These are phyloP conservation scores for Globisporangium viniferum DNA, from an alignment of 352 stramenopile genomes.

Conservation along the genomic window DNA sequence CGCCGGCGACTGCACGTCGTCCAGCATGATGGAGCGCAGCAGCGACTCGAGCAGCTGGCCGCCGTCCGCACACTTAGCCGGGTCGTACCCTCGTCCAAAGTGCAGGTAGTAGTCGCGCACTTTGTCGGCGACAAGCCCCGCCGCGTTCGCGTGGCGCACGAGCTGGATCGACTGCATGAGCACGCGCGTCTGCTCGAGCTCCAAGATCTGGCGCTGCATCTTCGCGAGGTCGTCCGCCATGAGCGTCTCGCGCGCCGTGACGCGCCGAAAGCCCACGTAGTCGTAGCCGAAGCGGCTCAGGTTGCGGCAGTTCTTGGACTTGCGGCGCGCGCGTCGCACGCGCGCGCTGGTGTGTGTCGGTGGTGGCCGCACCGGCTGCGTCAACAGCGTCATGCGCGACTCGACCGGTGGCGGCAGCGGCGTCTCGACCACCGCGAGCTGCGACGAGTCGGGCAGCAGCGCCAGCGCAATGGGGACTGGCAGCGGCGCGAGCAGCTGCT, in stretches of 20 bases:
- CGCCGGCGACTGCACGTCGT: conserved; percentile 47
- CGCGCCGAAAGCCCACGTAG: conserved; percentile 33
- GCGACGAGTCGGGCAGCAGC: conserved; percentile 10
- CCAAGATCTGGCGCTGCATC: conserved; percentile 39
- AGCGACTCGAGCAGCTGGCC: conserved; percentile 32
- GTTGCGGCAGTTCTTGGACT: conserved; percentile 45
- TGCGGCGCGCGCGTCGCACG: conserved; percentile 15
- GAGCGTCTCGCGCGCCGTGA: conserved; percentile 24
- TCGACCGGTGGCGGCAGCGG: background rate
- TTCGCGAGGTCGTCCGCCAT: conserved; percentile 26
- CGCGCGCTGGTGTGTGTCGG: background rate
- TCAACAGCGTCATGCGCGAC: background rate
- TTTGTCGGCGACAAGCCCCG: conserved; percentile 36
- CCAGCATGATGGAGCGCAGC: conserved; percentile 43
- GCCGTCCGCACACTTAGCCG: conserved; percentile 11
- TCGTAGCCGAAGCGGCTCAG: conserved; percentile 28
- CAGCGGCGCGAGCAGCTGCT: background rate
- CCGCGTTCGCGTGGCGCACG: conserved; percentile 38
- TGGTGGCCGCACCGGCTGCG: background rate
- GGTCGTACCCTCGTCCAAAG: conserved; percentile 46
- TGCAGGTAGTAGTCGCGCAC: conserved; percentile 46
- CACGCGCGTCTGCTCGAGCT: conserved; percentile 41
- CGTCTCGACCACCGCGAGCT: conserved; percentile 16
- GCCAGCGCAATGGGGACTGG: conserved; percentile 8
- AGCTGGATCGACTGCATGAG: conserved; percentile 45